Percentiles rank a stretch among this genome's conserved stretches.
Evolutionary conservation across 352 stramenopile genomes (phyloP).

Genomic region (Globisporangium nunn): DNA sequence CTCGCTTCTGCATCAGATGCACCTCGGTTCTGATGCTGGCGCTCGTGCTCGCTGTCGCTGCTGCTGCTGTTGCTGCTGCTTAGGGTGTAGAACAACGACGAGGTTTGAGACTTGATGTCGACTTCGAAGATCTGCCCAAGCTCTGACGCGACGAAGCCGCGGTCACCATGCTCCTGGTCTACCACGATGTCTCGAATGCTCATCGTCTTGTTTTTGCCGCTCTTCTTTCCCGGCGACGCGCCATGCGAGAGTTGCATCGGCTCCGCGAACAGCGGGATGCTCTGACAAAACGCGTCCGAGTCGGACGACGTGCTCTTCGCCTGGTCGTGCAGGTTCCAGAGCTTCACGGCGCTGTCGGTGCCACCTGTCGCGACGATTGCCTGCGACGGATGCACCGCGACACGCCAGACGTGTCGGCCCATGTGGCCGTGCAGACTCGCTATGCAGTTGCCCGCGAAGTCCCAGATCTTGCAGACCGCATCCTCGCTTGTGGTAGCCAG

Average conservation of each 20-base stretch:
- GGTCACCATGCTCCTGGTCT: conserved; percentile 16
- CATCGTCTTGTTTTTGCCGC: conserved; percentile 22
- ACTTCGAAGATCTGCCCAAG: conserved; percentile 49
- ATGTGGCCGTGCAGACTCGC: conserved; percentile 70
- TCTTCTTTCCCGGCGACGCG: conserved; percentile 8
- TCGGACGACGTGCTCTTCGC: conserved; percentile 30
- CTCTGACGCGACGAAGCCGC: conserved; percentile 57
- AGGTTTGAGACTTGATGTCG: conserved; percentile 22
- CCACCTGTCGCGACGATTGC: conserved; percentile 58
- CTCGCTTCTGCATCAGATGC: not conserved
- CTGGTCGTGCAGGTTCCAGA: conserved; percentile 66
- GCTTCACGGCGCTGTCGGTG: conserved; percentile 70
- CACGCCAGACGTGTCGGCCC: conserved; percentile 74
- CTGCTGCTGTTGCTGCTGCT: not conserved
- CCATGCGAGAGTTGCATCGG: not conserved
- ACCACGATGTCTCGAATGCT: conserved; percentile 51
- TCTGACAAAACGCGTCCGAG: conserved; percentile 8
- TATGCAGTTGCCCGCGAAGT: conserved; percentile 43
- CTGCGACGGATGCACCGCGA: conserved; percentile 45
- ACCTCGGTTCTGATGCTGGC: not conserved
- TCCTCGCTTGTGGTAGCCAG: conserved; percentile 75
- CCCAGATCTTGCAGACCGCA: conserved; percentile 69
- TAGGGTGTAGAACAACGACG: conserved; percentile 27
- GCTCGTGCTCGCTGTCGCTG: not conserved
- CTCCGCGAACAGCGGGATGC: conserved; percentile 11